Percentiles rank a stretch among this genome's conserved stretches.
Evolutionary conservation across 768 basidiomycete species (phyloP).

Genomic region (Lentinula lateritia): DNA sequence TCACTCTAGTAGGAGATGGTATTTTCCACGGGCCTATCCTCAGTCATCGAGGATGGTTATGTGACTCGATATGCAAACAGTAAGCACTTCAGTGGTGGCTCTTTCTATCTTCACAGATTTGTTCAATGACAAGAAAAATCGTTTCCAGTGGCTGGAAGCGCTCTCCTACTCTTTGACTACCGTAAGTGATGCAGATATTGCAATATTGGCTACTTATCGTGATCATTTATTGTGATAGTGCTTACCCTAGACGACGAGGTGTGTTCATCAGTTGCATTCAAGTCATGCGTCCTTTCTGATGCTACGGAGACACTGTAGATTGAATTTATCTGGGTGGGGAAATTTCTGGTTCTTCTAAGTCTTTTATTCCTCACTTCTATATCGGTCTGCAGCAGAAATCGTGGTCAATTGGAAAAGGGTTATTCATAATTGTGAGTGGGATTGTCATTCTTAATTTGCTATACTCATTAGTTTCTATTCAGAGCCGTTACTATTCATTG

Average conservation of each 20-base stretch:
- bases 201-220: too few relatives aligned
- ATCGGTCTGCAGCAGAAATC: slow-evolving; percentile 31
- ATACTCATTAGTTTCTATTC: not conserved
- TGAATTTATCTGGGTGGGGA: slow-evolving; percentile 47
- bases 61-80: not conserved
- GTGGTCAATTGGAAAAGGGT: slow-evolving; percentile 49
- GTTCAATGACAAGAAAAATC: not conserved
- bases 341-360: not conserved
- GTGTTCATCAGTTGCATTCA: not conserved
- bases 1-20: not conserved
- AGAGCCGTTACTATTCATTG: slow-evolving; percentile 61
- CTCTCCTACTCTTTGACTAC: not conserved
- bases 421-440: slow-evolving; percentile 46
- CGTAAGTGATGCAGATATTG: not conserved
- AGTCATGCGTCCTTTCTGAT: not conserved
- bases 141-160: not conserved
- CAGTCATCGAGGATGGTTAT: not conserved
- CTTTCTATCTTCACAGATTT: not conserved
- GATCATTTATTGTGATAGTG: not conserved
- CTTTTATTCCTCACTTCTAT: too few relatives aligned
- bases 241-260: not conserved
- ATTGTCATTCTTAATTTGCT: not conserved
- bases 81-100: not conserved
- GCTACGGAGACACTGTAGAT: slow-evolving; percentile 25
- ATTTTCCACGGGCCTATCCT: not conserved